These are phyloP conservation scores for Calonectria ilicicola DNA, from an alignment of 2,329 filamentous ascomycete genomes.

Conservation along the genomic window DNA sequence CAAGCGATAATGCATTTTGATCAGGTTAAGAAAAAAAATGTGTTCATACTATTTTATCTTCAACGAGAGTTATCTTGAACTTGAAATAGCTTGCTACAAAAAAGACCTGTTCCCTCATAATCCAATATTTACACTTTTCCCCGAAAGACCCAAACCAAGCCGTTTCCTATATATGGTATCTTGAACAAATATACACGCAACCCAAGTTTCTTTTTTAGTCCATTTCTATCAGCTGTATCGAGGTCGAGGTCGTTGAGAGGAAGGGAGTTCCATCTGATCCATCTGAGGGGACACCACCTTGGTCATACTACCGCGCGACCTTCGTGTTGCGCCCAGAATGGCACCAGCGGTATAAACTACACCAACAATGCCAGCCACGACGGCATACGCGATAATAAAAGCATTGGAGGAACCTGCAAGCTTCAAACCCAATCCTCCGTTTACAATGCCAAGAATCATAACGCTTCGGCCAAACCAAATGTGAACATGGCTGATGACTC, in stretches of 20 bases:
- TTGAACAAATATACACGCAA: not conserved
- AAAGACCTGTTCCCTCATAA: not conserved
- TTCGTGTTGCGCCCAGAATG: slow-evolving; percentile 29
- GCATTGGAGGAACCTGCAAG: slow-evolving; percentile 55
- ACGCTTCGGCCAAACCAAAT: slow-evolving; percentile 72
- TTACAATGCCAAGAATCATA: slow-evolving; percentile 70
- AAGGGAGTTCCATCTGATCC: slow-evolving; percentile 35
- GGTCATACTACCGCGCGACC: slow-evolving; percentile 24
- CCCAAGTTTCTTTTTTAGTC: not conserved
- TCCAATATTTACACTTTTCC: not conserved
- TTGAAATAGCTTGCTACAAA: not conserved
- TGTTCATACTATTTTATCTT: not conserved
- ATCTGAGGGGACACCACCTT: slow-evolving; percentile 39
- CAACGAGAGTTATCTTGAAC: slow-evolving; percentile 11
- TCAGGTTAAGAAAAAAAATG: not conserved
- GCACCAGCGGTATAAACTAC: slow-evolving; percentile 55
- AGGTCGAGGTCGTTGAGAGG: not conserved
- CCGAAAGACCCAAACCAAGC: not conserved
- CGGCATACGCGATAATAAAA: slow-evolving; percentile 66
- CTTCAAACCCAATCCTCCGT: slow-evolving; percentile 71
- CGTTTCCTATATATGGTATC: not conserved
- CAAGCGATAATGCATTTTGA: not conserved
- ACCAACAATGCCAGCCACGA: slow-evolving; percentile 64
- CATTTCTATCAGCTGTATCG: slow-evolving; percentile 1
- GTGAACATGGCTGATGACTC: slow-evolving; percentile 66